Percentiles rank a stretch among this genome's conserved stretches.
Evolutionary conservation across 1,139 yeast genomes (phyloP).

Genomic region (Pichia norvegensis): DNA sequence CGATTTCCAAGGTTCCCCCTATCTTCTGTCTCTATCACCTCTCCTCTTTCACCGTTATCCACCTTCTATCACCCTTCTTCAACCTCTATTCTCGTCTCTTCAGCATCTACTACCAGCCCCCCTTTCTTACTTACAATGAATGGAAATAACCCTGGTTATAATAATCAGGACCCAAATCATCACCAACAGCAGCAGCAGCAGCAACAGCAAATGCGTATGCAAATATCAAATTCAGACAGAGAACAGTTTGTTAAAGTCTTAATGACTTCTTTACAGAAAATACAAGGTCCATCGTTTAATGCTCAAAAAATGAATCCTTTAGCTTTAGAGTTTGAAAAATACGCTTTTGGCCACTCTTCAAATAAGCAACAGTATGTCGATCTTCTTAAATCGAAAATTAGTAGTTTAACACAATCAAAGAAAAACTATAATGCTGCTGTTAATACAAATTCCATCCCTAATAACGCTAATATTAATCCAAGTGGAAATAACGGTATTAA

Average conservation of each 20-base stretch:
- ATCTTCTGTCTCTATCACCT: too few species aligned
- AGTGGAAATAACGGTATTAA: neutral
- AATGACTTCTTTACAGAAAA: slow-evolving; percentile 24
- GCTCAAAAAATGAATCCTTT: slow-evolving; percentile 24
- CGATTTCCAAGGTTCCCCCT: too few species aligned
- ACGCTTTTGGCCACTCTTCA: slow-evolving; percentile 25
- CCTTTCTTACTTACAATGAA: neutral
- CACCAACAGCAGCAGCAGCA: neutral
- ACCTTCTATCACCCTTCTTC: too few species aligned
- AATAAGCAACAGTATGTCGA: slow-evolving; percentile 27
- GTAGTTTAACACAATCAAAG: slow-evolving; percentile 25
- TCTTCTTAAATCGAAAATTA: slow-evolving; percentile 24
- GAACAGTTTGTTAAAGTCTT: slow-evolving; percentile 26
- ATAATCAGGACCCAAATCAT: neutral
- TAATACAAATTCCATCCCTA: slow-evolving; percentile 1
- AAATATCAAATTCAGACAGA: slow-evolving; percentile 24
- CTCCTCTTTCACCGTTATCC: too few species aligned
- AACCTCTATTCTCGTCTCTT: too few species aligned
- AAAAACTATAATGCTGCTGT: slow-evolving; percentile 9
- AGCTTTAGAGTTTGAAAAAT: slow-evolving; percentile 29
- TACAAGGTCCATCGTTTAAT: slow-evolving; percentile 26
- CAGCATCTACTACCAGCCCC: too few species aligned
- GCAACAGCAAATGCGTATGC: slow-evolving; percentile 11
- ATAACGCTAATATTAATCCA: slow-evolving; percentile 15
- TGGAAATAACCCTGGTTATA: neutral